Conservation (phyloP, 2,329 filamentous ascomycete genomes). For the Cladosporium oxysporum region DNA sequence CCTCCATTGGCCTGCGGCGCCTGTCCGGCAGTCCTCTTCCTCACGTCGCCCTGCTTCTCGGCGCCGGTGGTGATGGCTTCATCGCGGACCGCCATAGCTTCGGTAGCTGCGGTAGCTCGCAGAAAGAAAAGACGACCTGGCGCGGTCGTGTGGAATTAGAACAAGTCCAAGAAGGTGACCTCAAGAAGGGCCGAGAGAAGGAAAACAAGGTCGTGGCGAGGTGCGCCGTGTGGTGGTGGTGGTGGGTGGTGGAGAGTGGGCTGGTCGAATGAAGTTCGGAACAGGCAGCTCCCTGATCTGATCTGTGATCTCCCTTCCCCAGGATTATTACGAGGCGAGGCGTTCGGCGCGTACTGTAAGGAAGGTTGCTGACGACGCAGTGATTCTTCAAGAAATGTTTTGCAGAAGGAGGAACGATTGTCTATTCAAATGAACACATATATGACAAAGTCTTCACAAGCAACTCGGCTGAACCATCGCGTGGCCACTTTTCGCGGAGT, state of each 20-base stretch:
- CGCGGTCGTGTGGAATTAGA: slow-evolving; percentile 4
- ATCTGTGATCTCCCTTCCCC: slow-evolving; percentile 16
- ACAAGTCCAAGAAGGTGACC: not conserved
- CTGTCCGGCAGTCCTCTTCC: slow-evolving; percentile 47
- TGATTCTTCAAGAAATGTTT: not conserved
- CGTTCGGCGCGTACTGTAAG: not conserved
- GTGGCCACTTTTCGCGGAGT: not conserved
- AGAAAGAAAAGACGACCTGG: not conserved
- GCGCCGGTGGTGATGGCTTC: slow-evolving; percentile 40
- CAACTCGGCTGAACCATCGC: not conserved
- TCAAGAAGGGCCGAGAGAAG: not conserved
- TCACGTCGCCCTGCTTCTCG: slow-evolving; percentile 47
- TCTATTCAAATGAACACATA: not conserved
- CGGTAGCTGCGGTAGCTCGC: slow-evolving; percentile 8
- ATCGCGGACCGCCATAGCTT: slow-evolving; percentile 33
- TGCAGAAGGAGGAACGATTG: not conserved
- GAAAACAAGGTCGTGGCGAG: slow-evolving; percentile 2
- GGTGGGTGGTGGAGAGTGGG: not conserved
- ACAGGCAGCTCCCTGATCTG: slow-evolving; percentile 10
- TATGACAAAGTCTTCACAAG: not conserved
- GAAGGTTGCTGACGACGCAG: slow-evolving; percentile 2
- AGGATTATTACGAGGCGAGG: not conserved
- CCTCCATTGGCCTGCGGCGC: slow-evolving; percentile 34
- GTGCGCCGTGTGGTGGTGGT: not conserved
- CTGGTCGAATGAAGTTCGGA: slow-evolving; percentile 11